Evolutionary conservation across 306 rosid genomes (phyloP).

Genomic region (Erythrophleum fordii): DNA sequence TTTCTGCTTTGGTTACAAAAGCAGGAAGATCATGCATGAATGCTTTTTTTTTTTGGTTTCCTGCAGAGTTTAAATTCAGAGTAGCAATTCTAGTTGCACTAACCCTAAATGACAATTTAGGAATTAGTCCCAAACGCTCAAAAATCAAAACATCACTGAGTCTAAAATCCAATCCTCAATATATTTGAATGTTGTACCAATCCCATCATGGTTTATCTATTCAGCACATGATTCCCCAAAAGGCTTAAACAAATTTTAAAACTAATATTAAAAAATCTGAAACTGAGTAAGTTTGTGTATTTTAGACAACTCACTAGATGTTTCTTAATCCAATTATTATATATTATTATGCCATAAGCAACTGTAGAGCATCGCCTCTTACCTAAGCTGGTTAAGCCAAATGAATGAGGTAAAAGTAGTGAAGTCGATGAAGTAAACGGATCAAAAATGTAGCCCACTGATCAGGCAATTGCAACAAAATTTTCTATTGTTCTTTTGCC

Average conservation of each 20-base stretch:
- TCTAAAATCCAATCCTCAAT: neutral
- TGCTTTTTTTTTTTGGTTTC: neutral
- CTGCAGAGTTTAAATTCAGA: neutral
- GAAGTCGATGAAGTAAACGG: constrained; percentile 7
- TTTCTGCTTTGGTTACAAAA: neutral
- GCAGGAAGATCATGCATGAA: neutral
- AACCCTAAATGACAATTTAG: neutral
- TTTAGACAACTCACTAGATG: neutral
- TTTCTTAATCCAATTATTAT: neutral
- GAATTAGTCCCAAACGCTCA: neutral
- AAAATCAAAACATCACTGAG: neutral
- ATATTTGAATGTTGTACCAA: neutral
- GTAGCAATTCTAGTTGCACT: neutral
- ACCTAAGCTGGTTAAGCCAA: constrained; percentile 14
- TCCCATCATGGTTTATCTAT: neutral
- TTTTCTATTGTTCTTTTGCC: neutral
- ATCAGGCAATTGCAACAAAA: constrained; percentile 20
- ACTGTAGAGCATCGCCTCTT: neutral
- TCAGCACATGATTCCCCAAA: neutral
- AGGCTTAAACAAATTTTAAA: neutral
- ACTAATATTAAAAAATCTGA: neutral
- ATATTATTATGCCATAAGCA: neutral
- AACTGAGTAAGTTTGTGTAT: neutral
- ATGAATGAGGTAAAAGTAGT: constrained; percentile 3
- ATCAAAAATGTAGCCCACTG: neutral